Evolutionary conservation across 1,139 yeast genomes (phyloP).

Genomic region (Scheffersomyces titani): DNA sequence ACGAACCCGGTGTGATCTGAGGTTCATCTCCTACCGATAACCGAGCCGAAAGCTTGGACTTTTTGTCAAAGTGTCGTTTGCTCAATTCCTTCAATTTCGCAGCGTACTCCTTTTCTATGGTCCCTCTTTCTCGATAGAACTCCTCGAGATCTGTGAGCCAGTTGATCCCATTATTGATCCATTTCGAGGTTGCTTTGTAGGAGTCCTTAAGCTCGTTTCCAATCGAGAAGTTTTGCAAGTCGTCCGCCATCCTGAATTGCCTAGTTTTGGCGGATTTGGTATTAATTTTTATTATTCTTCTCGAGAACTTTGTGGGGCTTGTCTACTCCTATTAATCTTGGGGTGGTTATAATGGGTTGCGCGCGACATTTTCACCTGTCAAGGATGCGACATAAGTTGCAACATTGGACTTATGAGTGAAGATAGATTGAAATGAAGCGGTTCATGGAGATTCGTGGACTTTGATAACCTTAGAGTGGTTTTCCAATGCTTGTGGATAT

Average conservation of each 20-base stretch:
- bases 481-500: too few relatives aligned
- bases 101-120: constrained; percentile 82
- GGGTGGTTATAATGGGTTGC: not conserved
- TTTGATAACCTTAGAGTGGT: too few relatives aligned
- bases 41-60: constrained; percentile 65
- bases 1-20: constrained; percentile 88
- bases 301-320: not conserved
- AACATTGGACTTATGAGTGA: too few relatives aligned
- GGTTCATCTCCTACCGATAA: constrained; percentile 93
- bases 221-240: constrained; percentile 23
- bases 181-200: constrained; percentile 70
- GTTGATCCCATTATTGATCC: constrained; percentile 71
- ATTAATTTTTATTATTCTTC: not conserved
- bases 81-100: constrained; percentile 64
- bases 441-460: too few relatives aligned
- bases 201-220: constrained; percentile 81
- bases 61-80: constrained; percentile 71
- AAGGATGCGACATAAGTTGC: not conserved
- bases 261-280: not conserved
- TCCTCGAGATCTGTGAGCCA: constrained; percentile 80
- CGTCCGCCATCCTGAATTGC: not conserved
- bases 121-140: constrained; percentile 81
- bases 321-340: not conserved
- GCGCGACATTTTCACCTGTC: not conserved
- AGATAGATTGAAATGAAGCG: too few relatives aligned